phyloP scores from a whole-genome alignment of 2,329 filamentous ascomycete genomes.

The Pseudophaeomoniella oleicola region DNA sequence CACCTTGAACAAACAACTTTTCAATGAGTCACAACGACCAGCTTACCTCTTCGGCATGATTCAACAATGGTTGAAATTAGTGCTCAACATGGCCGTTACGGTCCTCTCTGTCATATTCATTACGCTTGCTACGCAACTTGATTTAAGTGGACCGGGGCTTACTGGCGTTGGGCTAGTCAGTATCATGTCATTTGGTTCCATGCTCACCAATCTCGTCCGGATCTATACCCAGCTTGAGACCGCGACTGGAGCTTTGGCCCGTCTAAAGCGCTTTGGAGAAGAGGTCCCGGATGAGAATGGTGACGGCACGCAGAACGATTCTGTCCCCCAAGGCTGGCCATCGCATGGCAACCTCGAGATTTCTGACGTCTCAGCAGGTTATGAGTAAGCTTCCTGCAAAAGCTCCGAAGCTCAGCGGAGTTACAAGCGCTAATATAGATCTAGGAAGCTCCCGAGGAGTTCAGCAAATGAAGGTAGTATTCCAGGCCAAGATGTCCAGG shows the following conservation, averaged over 20 bases:
- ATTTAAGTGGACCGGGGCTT: conserved; percentile 11
- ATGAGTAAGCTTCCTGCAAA: too few relatives aligned
- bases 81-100: conserved; percentile 23
- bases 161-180: conserved; percentile 11
- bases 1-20: conserved; percentile 13
- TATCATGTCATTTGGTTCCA: conserved; percentile 5
- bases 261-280: conserved; percentile 9
- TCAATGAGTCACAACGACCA: conserved; percentile 20
- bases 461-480: too few relatives aligned
- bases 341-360: conserved; percentile 15
- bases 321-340: conserved; percentile 10
- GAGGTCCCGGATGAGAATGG: conserved; percentile 7
- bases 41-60: conserved; percentile 19
- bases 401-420: too few relatives aligned
- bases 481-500: conserved; percentile 14
- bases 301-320: conserved; percentile 8
- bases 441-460: too few relatives aligned
- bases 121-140: conserved; percentile 20
- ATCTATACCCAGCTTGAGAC: conserved; percentile 4
- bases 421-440: too few relatives aligned
- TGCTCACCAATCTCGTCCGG: not conserved
- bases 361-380: conserved; percentile 28
- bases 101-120: conserved; percentile 21
- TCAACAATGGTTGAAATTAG: conserved; percentile 23
- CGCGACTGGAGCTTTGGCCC: conserved; percentile 10